Percentiles rank a stretch among this genome's conserved stretches.
These are phyloP conservation scores for Colletotrichum higginsianum DNA, from an alignment of 2,329 filamentous ascomycete genomes.

Conservation along the genomic window DNA sequence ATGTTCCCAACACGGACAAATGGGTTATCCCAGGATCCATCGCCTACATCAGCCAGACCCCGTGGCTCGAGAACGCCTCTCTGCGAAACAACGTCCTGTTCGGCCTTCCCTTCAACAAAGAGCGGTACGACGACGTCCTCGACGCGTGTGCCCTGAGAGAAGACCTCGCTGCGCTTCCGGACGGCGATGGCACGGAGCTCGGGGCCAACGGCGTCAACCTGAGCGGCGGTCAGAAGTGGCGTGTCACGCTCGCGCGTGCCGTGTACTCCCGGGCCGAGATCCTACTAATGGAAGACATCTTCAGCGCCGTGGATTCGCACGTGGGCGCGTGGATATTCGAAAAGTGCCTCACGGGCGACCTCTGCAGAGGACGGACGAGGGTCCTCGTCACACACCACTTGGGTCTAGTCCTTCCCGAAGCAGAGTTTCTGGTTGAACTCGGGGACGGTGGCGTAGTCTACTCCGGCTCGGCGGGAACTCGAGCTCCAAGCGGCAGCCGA, in stretches of 20 bases:
- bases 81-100: slow-evolving; percentile 86
- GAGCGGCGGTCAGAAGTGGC: slow-evolving; percentile 87
- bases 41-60: slow-evolving; percentile 84
- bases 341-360: slow-evolving; percentile 79
- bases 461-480: slow-evolving; percentile 60
- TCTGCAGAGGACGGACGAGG: slow-evolving; percentile 78
- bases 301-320: slow-evolving; percentile 86
- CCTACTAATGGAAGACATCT: slow-evolving; percentile 86
- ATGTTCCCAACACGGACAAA: slow-evolving; percentile 65
- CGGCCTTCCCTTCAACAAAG: slow-evolving; percentile 77
- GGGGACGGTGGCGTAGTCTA: slow-evolving; percentile 77
- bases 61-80: slow-evolving; percentile 88
- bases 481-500: too few relatives aligned
- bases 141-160: slow-evolving; percentile 81
- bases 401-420: slow-evolving; percentile 76
- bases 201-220: slow-evolving; percentile 89
- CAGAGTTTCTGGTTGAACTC: slow-evolving; percentile 82
- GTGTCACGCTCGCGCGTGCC: slow-evolving; percentile 83
- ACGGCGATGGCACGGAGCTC: slow-evolving; percentile 86
- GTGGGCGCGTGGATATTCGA: slow-evolving; percentile 86
- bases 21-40: slow-evolving; percentile 81
- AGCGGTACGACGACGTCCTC: slow-evolving; percentile 80
- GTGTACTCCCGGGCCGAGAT: slow-evolving; percentile 85
- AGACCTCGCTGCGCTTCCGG: slow-evolving; percentile 81
- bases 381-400: slow-evolving; percentile 89